Percentiles rank a stretch among this genome's conserved stretches.
Evolutionary conservation across 768 basidiomycete species (phyloP).

Genomic region (Amyloporia xantha): DNA sequence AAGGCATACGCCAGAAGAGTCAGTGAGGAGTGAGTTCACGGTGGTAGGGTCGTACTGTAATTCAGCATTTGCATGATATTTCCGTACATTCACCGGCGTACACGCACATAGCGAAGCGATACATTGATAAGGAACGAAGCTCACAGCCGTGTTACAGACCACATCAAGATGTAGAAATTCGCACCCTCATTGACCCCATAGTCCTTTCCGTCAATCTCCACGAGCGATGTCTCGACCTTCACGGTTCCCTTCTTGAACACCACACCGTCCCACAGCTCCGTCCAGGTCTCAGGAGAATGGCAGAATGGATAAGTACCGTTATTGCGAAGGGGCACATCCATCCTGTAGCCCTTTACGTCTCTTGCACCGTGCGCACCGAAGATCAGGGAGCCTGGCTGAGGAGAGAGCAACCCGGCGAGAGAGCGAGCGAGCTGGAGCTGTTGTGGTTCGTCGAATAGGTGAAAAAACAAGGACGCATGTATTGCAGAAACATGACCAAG

Average conservation of each 20-base stretch:
- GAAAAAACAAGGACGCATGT: slow-evolving; percentile 40
- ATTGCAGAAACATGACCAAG: slow-evolving; percentile 25
- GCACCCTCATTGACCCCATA: neutral
- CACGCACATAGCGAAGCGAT: too few relatives aligned
- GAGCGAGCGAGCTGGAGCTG: slow-evolving; percentile 36
- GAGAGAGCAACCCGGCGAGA: slow-evolving; percentile 37
- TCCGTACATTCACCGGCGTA: too few relatives aligned
- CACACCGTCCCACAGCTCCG: slow-evolving; percentile 30
- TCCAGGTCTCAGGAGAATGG: slow-evolving; percentile 31
- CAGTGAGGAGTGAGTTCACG: too few relatives aligned
- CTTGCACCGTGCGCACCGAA: slow-evolving; percentile 35
- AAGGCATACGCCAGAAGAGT: too few relatives aligned
- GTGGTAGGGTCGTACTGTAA: too few relatives aligned
- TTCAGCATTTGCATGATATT: too few relatives aligned
- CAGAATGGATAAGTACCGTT: too few relatives aligned
- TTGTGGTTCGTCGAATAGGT: slow-evolving; percentile 34
- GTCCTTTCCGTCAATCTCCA: neutral
- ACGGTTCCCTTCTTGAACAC: slow-evolving; percentile 30
- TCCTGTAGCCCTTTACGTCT: slow-evolving; percentile 25
- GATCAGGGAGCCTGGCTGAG: slow-evolving; percentile 38
- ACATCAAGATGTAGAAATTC: neutral
- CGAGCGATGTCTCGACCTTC: slow-evolving; percentile 14
- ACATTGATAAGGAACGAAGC: neutral
- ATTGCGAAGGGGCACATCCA: too few relatives aligned
- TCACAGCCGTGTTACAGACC: neutral